These are phyloP conservation scores for Claviceps digitariae DNA, from an alignment of 2,329 filamentous ascomycete genomes.

Conservation along the genomic window DNA sequence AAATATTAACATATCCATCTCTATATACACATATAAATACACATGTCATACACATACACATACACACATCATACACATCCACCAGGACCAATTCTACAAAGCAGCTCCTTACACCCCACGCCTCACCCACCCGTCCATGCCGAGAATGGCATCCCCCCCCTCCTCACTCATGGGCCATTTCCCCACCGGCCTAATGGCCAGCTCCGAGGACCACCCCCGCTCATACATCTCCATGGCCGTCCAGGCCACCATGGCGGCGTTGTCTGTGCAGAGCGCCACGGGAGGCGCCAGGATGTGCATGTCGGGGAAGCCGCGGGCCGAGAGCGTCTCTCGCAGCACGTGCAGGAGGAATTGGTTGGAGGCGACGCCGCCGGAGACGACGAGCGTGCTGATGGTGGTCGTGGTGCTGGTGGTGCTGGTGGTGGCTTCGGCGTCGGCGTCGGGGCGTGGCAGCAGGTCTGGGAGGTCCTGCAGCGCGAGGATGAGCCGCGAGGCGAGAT, in stretches of 20 bases:
- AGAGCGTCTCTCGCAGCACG: slow-evolving; percentile 44
- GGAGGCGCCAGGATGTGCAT: slow-evolving; percentile 64
- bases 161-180: slow-evolving; percentile 65
- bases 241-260: slow-evolving; percentile 97
- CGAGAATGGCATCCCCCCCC: slow-evolving; percentile 44
- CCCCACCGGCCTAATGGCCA: slow-evolving; percentile 45
- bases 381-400: slow-evolving; percentile 36
- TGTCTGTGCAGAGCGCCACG: slow-evolving; percentile 70
- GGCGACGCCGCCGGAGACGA: slow-evolving; percentile 84
- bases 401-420: no score
- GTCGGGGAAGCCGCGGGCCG: slow-evolving; percentile 49
- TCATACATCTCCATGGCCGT: slow-evolving; percentile 84
- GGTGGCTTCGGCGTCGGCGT: no score
- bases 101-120: no score
- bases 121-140: slow-evolving; percentile 34
- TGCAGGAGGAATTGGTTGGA: slow-evolving; percentile 67
- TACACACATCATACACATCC: background rate
- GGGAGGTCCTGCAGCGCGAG: slow-evolving; percentile 41
- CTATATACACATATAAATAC: background rate
- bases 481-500: slow-evolving; percentile 62
- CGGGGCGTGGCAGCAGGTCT: slow-evolving; percentile 10
- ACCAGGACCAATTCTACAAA: no score
- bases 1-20: no score
- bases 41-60: background rate
- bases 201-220: slow-evolving; percentile 53